These are phyloP conservation scores for Bromus sterilis DNA, from an alignment of 176 grass and related monocot genomes.

Conservation along the genomic window DNA sequence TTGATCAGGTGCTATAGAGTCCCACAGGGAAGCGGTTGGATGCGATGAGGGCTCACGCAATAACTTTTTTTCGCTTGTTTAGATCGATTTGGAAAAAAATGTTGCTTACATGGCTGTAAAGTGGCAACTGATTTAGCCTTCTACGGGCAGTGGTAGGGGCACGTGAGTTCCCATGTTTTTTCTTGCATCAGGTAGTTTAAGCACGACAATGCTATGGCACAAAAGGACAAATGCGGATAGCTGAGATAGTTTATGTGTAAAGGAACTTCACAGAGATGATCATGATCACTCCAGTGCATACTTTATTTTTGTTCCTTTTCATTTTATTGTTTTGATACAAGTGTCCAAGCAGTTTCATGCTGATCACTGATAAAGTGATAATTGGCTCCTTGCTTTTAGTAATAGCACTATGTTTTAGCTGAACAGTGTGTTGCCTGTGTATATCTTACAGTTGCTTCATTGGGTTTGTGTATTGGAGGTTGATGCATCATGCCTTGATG, in stretches of 20 bases:
- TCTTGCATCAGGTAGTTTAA: not conserved
- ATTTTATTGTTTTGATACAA: not conserved
- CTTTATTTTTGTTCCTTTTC: not conserved
- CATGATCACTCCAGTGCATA: not conserved
- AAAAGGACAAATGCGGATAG: not conserved
- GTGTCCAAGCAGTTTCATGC: not conserved
- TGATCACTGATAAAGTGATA: not conserved
- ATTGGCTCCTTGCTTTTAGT: not conserved
- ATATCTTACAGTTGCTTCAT: not conserved
- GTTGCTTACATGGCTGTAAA: conserved; percentile 2
- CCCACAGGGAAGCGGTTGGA: not conserved
- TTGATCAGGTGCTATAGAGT: not conserved
- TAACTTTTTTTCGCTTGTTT: not conserved
- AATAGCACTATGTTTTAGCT: not conserved
- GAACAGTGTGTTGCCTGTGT: not conserved
- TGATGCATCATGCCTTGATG: not conserved
- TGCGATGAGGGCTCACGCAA: not conserved
- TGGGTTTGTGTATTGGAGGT: not conserved
- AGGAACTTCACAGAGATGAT: not conserved
- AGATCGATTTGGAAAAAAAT: not conserved
- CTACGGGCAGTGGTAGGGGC: not conserved
- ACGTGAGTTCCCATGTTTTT: not conserved
- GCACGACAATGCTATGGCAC: not conserved
- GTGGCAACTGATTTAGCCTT: not conserved
- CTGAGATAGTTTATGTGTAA: not conserved